Base-by-base conservation (phyloP, 768 basidiomycete species). In the Glaciozyma antarctica region DNA sequence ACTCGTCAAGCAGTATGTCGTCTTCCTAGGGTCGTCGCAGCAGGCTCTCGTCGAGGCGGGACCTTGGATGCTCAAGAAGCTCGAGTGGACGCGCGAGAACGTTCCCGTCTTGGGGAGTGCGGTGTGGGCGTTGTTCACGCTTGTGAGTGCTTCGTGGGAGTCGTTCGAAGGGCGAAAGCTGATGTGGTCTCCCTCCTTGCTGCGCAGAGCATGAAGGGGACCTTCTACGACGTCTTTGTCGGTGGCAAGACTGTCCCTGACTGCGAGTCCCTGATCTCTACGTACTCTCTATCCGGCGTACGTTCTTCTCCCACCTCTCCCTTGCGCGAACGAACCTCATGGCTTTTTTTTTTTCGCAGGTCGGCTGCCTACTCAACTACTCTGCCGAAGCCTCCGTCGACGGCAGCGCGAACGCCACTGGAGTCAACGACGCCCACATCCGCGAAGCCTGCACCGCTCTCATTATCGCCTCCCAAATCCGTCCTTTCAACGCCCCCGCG, bases 331-430 rank as follows among this genome's bases (percentile, higher is more conserved):
- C 30, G 19, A 45, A 6, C 9, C 60, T 44, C 41, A 24, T 24
- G 28, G 7, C 57, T 15, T 21, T 32, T 10, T 15, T 21, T 32
- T 10, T 43, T 13, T 4, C 38, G 13, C 43, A 70, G 65, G 48
- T 70, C 43, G 66, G 68, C 32, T 71, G 69, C 44, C 65, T 72
- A 63, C 65, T 73, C 57, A 72, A 72, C 60, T 73, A 69, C 71
- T 68, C 66, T 19, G 72, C 71, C 3, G 72, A 73, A 57, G 70
- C 72, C 0, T 58, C 69, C 0, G 60, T 66, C 43, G 61, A 55
- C n/a, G 62, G 64, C 19, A 24, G 60, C 21, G 34, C 38, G 16
- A 58, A 58, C 41, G n/a, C 52, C 7, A 30, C 49, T 2, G 66
- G 66, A 8, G 55, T 67, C 63, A 54, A 68, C 58, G 54, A 66